Evolutionary conservation across 2,329 filamentous ascomycete genomes (phyloP).

Genomic region (Lomentospora prolificans): DNA sequence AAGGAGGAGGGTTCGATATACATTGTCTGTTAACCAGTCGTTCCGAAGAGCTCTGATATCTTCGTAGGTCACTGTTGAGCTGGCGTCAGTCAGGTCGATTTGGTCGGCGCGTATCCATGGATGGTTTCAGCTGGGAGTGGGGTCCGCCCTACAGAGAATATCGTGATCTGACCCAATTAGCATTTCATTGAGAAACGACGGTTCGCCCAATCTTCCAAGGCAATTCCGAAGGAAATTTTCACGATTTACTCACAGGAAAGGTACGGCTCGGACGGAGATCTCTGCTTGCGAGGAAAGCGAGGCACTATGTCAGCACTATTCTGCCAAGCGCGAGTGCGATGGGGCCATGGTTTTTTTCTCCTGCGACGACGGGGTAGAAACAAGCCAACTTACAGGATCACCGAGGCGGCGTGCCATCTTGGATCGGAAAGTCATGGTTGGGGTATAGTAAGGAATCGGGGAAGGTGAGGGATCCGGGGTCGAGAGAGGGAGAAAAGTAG

Average conservation of each 20-base stretch:
- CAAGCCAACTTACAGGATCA: slow-evolving; percentile 30
- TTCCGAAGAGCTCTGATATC: slow-evolving; percentile 81
- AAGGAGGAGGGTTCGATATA: slow-evolving; percentile 30
- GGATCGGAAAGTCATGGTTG: slow-evolving; percentile 19
- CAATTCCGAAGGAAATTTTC: no score
- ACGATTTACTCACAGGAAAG: slow-evolving; percentile 31
- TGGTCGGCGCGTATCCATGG: not conserved
- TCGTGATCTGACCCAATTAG: slow-evolving; percentile 24
- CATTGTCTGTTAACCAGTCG: slow-evolving; percentile 97
- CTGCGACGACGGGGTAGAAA: slow-evolving; percentile 8
- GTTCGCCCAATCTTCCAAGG: no score
- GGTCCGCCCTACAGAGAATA: slow-evolving; percentile 20
- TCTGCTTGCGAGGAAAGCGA: slow-evolving; percentile 12
- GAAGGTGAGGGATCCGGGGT: not conserved
- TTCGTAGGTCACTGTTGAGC: slow-evolving; percentile 32
- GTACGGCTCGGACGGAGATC: slow-evolving; percentile 30
- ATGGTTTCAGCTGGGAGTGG: slow-evolving; percentile 1
- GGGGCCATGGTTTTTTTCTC: not conserved
- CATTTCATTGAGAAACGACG: no score
- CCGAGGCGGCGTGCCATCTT: slow-evolving; percentile 36
- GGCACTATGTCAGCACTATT: not conserved
- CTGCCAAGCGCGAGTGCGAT: not conserved
- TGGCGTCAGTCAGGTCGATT: not conserved
- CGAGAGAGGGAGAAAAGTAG: not conserved
- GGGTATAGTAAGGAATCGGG: no score